These are phyloP conservation scores for Mucuna pruriens DNA, from an alignment of 306 rosid species.

Conservation along the genomic window DNA sequence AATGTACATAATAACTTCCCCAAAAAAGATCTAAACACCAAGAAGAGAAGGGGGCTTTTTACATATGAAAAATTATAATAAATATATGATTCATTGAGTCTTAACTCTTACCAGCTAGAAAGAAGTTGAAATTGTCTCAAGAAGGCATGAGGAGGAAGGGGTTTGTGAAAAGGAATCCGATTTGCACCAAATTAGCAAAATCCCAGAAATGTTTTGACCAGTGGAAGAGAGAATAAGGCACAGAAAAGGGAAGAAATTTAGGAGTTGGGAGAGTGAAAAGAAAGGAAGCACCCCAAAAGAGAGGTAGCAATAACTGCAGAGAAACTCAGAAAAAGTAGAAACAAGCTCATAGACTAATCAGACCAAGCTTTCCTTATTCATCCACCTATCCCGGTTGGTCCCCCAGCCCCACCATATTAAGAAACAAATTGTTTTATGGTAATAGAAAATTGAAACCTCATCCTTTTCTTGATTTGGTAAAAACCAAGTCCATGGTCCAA, in stretches of 20 bases:
- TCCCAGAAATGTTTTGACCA: constrained; percentile 38
- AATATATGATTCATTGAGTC: constrained; percentile 8
- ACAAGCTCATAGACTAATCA: not conserved
- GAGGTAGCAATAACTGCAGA: constrained; percentile 18
- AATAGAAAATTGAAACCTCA: constrained; percentile 41
- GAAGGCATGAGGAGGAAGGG: not conserved
- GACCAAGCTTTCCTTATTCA: constrained; percentile 44
- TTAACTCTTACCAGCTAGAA: constrained; percentile 33
- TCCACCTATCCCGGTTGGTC: constrained; percentile 38
- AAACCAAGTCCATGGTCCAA: constrained; percentile 21
- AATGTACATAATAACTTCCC: not conserved
- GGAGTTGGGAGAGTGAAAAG: not conserved
- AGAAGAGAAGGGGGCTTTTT: not conserved
- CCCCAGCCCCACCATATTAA: constrained; percentile 39
- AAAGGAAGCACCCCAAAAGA: constrained; percentile 38
- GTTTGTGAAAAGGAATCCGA: constrained; percentile 8
- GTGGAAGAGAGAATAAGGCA: constrained; percentile 18
- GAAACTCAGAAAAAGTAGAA: not conserved
- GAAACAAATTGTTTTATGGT: constrained; percentile 33
- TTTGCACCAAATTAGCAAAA: constrained; percentile 44
- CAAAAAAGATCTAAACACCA: constrained; percentile 18
- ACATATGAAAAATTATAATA: not conserved
- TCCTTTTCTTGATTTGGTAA: constrained; percentile 63
- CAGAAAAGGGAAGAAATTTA: constrained; percentile 15
- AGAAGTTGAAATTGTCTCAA: constrained; percentile 16